Evolutionary conservation across 441 rosid genomes (phyloP), one percentile per base, ranked within the genome.

Genomic region (Pelargonium citronellum): DNA sequence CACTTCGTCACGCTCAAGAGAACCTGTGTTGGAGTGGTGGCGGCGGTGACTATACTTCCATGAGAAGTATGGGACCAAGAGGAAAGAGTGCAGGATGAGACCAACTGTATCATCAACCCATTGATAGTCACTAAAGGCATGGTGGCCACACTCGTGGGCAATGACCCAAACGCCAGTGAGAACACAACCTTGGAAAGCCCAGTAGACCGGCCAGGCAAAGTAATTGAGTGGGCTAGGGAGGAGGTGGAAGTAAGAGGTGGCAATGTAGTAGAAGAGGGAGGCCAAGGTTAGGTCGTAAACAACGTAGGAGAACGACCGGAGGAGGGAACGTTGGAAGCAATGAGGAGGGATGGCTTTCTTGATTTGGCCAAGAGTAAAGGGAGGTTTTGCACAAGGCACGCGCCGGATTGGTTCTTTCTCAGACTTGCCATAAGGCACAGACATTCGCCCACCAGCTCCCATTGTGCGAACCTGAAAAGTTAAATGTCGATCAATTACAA

Each of bases 111-210:
- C 97, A 67, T 94, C 97, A 1, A 94, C 85, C 89, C 86, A 90
- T 5, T 94, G 99, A 78, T 94, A 89, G 71, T 90, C 89, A 43
- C 99, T 94, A 77, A 94, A 91, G 63, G 97, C 97, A 7, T 91
- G 99, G 77, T 94, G 99, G 61, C 99, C 99, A 0, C 99, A 94
- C 70, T 94, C 99, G 12, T 94, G 99, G 1, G 99, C 99, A 61
- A 94, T 72, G 47, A 94, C 97, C 99, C 99, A 94, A 37, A 91
- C 83, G 1, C 99, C 99, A 0, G 97, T 94, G n/a, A 87, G 83
- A 72, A 94, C 75, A 66, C 89, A 88, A 66, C 99, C 99, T 64
- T 94, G 99, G 24, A 84, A 6, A 3, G 76, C 88, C 92, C 97
- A 86, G 75, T 91, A 94, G 75, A 90, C 64, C 0, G 85, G 84